Base-by-base conservation (phyloP, 2,329 filamentous ascomycete genomes). In the Chrysoporthe austroafricana region DNA sequence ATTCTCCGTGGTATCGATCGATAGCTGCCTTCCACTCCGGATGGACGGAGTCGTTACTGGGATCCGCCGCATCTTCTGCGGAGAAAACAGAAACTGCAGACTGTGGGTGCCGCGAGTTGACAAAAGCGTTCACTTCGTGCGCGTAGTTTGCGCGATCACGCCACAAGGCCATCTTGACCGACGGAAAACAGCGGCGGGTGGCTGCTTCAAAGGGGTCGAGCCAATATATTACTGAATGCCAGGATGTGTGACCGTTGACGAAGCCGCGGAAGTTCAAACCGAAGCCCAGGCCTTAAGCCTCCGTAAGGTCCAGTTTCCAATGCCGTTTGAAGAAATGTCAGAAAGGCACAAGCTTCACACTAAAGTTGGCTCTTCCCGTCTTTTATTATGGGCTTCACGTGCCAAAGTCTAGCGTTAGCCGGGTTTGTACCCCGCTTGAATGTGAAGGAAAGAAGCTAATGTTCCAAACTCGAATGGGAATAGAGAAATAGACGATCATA, bases 141-240 rank as follows among this genome's bases (percentile, higher is more conserved):
- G 32, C 36, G 16, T 42, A 21, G 36, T 39, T 43, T 26, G 21
- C 11, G 36, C 57, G 34, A 59, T 59, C 36, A 43, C 6, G 57
- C 36, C 56, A 59, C 34, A 59, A n/a, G 13, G 34, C 56, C 56
- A 59, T 59, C 34, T 8, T 59, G 56, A 3, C 70, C 71, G 44
- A 18, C 44, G 16, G 44, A 16, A 46, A 16, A 18, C 13, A 18
- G 5, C 14, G 14, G 18, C 44, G 44, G 44, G 44, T 46, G 44
- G 44, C 44, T 18, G 44, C 16, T 46, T 46, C 14, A 18, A 46
- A 13, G 44, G 16, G 16, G 14, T 16, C 44, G 44, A 18, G 13
- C 14, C 16, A 46, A 46, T 13, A 46, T 46, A 18, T 13, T 46
- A 2, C 14, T 18, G 44, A 46, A 46, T 46, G 44, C 26, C 26